Evolutionary conservation across 306 rosid species (phyloP), one percentile per base, ranked within the genome.

Genomic region (Malus sylvestris): DNA sequence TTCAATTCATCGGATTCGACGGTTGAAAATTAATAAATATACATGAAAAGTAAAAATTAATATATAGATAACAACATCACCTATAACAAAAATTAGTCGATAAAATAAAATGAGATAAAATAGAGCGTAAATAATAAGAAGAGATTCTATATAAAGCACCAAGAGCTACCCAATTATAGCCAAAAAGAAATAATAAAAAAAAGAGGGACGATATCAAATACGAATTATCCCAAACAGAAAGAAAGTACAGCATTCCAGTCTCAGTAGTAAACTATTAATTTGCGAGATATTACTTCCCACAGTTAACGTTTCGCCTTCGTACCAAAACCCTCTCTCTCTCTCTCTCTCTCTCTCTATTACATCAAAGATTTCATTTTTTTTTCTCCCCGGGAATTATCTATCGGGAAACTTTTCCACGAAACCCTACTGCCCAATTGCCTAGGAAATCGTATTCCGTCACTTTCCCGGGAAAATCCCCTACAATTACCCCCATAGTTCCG

Each of bases 1-100:
- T 38, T 7, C 0, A 38, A 38, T 38, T 38, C 0, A 38, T 38
- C 2, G 0, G 0, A 38, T 38, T 0, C 0, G 0, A 38, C 0
- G 0, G 2, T 0, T 0, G 0, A 38, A 38, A 7, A 38, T 38
- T 38, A 0, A 7, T 38, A 38, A 1, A 38, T 38, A 2, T 38
- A 38, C 1, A 0, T 38, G 0, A 38, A 0, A 38, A 0, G 0
- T 35, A 38, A 35, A 35, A 35, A 35, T 35, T 6, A 35, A 0
- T 35, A 0, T 6, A 0, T 6, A 0, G 0, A 35, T 35, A 35
- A 1, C 2, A 35, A 1, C 2, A 35, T 35, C 2, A 35, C 8
- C 2, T 35, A 35, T 35, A 35, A 35, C 6, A 38, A 35, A 35
- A 38, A 38, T 0, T 6, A 38, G 8, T 38, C 0, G 9, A 6